A percentile compares a stretch with the other conserved stretches of the same genome.
phyloP scores from a whole-genome alignment of 1,139 yeast species.

The Geotrichum candidum region DNA sequence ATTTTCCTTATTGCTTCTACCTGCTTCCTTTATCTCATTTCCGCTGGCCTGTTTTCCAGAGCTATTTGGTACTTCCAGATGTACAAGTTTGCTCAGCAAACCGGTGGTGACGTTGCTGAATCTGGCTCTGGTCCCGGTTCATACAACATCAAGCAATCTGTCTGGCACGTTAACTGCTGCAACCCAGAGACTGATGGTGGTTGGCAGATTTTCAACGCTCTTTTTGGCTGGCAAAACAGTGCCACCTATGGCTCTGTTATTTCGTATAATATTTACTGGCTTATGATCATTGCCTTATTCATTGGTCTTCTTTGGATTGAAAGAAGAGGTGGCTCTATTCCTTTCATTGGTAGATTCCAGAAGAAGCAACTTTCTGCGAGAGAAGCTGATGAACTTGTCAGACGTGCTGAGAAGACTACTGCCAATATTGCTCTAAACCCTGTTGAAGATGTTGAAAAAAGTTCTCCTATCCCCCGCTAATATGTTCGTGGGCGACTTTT shows the following conservation, averaged over 20 bases:
- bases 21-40: slow-evolving; percentile 75
- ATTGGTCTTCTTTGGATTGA: slow-evolving; percentile 53
- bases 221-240: slow-evolving; percentile 92
- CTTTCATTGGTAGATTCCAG: slow-evolving; percentile 24
- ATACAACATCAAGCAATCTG: slow-evolving; percentile 68
- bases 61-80: slow-evolving; percentile 88
- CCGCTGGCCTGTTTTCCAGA: slow-evolving; percentile 84
- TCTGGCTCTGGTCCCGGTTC: slow-evolving; percentile 93
- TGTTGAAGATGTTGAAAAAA: slow-evolving; percentile 11
- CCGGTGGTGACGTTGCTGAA: slow-evolving; percentile 85
- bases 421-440: slow-evolving; percentile 8
- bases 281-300: slow-evolving; percentile 50
- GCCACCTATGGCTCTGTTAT: slow-evolving; percentile 91
- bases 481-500: not conserved
- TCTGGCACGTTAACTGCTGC: slow-evolving; percentile 98
- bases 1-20: slow-evolving; percentile 78
- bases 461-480: not conserved
- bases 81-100: slow-evolving; percentile 57
- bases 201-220: slow-evolving; percentile 88
- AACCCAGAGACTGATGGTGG: slow-evolving; percentile 86
- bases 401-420: slow-evolving; percentile 30
- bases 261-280: slow-evolving; percentile 74
- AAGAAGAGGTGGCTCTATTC: slow-evolving; percentile 35
- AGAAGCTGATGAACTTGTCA: slow-evolving; percentile 31
- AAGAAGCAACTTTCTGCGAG: slow-evolving; percentile 26